Conservation (phyloP, 352 stramenopile genomes). For the Paralagenidium karlingii region DNA sequence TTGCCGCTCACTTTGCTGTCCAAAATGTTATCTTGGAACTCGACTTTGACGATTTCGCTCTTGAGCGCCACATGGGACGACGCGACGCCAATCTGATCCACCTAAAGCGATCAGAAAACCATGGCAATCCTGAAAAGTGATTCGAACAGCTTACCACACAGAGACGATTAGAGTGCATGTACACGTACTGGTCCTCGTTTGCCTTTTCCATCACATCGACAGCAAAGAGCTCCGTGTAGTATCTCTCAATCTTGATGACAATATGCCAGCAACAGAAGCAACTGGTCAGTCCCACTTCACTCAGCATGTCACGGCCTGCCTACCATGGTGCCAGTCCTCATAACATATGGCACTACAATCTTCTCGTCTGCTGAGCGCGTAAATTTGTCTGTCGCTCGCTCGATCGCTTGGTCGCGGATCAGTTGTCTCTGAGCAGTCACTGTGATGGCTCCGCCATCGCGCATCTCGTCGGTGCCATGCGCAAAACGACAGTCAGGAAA, state of each 20-base stretch:
- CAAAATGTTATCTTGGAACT: slow-evolving; percentile 49
- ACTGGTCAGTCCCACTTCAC: not conserved
- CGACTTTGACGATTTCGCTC: slow-evolving; percentile 38
- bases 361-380: slow-evolving; percentile 1
- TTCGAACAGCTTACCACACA: slow-evolving; percentile 27
- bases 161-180: slow-evolving; percentile 85
- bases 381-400: slow-evolving; percentile 54
- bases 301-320: not conserved
- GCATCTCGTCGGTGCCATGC: slow-evolving; percentile 48
- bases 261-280: not conserved
- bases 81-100: slow-evolving; percentile 33
- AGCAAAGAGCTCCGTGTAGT: slow-evolving; percentile 79
- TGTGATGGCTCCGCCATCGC: slow-evolving; percentile 35
- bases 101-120: not conserved
- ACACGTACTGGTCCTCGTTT: slow-evolving; percentile 72
- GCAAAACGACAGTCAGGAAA: slow-evolving; percentile 78
- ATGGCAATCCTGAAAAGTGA: not conserved
- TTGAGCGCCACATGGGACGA: slow-evolving; percentile 52
- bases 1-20: slow-evolving; percentile 69
- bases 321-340: slow-evolving; percentile 51
- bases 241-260: slow-evolving; percentile 55
- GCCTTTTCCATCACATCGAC: slow-evolving; percentile 61
- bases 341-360: slow-evolving; percentile 1
- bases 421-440: slow-evolving; percentile 68
- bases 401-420: slow-evolving; percentile 60